A percentile compares a stretch with the other conserved stretches of the same genome.
These are phyloP conservation scores for Bonia amplexicaulis DNA, from an alignment of 176 grass and related monocot species.

Conservation along the genomic window DNA sequence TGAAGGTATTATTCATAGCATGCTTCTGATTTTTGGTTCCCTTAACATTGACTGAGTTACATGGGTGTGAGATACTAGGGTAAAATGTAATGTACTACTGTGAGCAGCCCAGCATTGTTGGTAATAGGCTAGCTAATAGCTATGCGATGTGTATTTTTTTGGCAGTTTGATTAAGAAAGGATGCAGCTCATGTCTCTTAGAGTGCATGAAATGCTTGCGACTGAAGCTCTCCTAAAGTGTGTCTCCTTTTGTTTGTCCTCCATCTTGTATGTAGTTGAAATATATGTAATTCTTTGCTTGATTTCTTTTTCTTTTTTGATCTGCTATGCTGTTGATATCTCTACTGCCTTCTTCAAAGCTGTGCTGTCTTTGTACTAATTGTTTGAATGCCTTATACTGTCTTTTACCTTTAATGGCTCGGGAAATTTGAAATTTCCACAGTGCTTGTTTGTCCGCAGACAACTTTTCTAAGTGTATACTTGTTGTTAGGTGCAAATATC, in stretches of 20 bases:
- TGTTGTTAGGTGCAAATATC: constrained; percentile 23
- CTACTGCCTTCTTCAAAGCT: neutral
- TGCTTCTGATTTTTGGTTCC: neutral
- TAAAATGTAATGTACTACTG: neutral
- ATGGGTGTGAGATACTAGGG: neutral
- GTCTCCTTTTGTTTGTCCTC: neutral
- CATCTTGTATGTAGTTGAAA: neutral
- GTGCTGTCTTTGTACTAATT: neutral
- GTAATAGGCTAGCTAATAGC: constrained; percentile 6
- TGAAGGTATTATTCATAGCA: neutral
- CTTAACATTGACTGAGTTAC: neutral
- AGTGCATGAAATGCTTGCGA: neutral
- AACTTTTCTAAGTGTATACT: neutral
- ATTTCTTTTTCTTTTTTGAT: neutral
- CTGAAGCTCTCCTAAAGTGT: neutral
- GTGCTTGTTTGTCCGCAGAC: neutral
- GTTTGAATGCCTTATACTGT: neutral
- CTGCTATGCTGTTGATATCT: constrained; percentile 9
- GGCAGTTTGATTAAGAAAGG: neutral
- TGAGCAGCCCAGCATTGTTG: neutral
- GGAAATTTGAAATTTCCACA: neutral
- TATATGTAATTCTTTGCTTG: neutral
- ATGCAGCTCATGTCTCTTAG: neutral
- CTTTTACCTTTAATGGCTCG: neutral
- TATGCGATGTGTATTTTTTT: neutral